Conservation (phyloP, 1,139 yeast genomes). For the Nadsonia commutata region DNA sequence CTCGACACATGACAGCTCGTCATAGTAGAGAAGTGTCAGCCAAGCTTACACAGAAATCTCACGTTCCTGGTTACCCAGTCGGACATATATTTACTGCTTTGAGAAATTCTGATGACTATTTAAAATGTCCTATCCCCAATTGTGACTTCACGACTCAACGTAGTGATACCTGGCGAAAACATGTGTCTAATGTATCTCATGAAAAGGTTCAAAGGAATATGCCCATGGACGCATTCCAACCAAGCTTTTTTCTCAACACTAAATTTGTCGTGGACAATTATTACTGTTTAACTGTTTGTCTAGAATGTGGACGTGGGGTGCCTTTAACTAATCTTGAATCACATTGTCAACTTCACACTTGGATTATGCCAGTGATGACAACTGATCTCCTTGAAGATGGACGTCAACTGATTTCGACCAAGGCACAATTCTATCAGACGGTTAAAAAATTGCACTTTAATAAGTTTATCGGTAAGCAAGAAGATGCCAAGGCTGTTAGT, state of each 20-base stretch:
- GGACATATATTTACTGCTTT: neutral
- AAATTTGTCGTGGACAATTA: neutral
- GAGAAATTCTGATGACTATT: neutral
- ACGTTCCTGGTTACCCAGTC: neutral
- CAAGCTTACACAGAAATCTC: neutral
- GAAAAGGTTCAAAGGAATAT: neutral
- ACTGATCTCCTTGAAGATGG: neutral
- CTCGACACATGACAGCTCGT: neutral
- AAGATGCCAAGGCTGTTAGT: neutral
- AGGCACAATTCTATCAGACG: neutral
- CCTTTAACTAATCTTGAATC: neutral
- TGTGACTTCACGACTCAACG: neutral
- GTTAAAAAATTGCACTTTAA: neutral
- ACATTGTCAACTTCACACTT: neutral
- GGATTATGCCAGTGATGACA: neutral
- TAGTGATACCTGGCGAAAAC: neutral
- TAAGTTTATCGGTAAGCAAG: neutral
- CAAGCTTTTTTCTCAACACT: neutral
- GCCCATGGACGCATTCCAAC: neutral
- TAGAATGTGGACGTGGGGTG: neutral
- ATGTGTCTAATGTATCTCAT: neutral
- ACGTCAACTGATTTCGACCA: neutral
- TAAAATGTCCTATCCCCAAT: neutral
- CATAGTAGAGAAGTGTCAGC: neutral
- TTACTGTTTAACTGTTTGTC: neutral